These are phyloP conservation scores for Vicia sativa DNA, from an alignment of 306 rosid species.

Conservation along the genomic window DNA sequence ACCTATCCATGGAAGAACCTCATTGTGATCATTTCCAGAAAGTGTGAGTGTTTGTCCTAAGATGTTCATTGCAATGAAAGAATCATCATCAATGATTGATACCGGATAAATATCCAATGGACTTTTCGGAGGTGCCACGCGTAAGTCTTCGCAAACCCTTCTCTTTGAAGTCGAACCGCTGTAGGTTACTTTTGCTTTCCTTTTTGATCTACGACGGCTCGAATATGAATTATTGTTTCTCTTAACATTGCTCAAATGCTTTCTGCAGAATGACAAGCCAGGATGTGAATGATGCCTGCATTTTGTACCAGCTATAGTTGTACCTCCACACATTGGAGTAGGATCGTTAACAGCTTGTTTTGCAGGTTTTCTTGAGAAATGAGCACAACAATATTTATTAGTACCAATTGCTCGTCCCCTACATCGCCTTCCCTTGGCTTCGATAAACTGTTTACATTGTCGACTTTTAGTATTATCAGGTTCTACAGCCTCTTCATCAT, in stretches of 20 bases:
- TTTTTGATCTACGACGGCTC: constrained; percentile 48
- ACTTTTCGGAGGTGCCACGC: too few relatives aligned
- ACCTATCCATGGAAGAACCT: too few relatives aligned
- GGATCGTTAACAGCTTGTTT: constrained; percentile 50
- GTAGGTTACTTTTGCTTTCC: not conserved
- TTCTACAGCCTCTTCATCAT: constrained; percentile 32
- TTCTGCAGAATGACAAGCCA: constrained; percentile 77
- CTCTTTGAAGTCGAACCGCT: too few relatives aligned
- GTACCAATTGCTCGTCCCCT: constrained; percentile 79
- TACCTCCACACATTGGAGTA: constrained; percentile 77
- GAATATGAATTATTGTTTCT: constrained; percentile 32
- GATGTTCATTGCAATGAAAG: too few relatives aligned
- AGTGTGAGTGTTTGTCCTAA: too few relatives aligned
- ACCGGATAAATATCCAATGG: too few relatives aligned
- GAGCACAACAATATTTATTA: constrained; percentile 87
- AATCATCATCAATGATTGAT: too few relatives aligned
- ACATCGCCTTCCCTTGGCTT: constrained; percentile 90
- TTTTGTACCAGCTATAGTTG: constrained; percentile 71
- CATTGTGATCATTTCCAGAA: too few relatives aligned
- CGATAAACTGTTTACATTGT: constrained; percentile 71
- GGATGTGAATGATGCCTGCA: constrained; percentile 85
- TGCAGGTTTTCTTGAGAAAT: constrained; percentile 59
- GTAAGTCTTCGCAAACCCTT: too few relatives aligned
- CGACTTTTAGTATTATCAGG: constrained; percentile 51
- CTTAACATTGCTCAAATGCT: constrained; percentile 63